These are phyloP conservation scores for Colletotrichum higginsianum DNA, from an alignment of 2,329 filamentous ascomycete genomes.

Conservation along the genomic window DNA sequence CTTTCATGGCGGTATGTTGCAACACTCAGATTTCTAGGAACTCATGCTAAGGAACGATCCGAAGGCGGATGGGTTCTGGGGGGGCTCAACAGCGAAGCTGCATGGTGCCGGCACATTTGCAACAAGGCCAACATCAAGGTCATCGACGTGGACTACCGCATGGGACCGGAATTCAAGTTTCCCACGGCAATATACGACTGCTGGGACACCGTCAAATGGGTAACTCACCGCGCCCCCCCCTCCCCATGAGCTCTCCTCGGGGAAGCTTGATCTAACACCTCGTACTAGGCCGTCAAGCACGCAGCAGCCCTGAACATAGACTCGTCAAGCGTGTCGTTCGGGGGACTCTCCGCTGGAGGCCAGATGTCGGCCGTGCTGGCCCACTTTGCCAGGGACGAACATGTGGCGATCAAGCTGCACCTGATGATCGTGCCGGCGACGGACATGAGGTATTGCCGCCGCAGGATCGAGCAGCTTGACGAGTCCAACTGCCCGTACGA, in stretches of 20 bases:
- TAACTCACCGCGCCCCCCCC: not conserved
- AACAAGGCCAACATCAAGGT: slow-evolving; percentile 47
- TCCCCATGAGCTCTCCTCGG: too few relatives aligned
- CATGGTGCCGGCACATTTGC: slow-evolving; percentile 49
- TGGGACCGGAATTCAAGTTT: slow-evolving; percentile 47
- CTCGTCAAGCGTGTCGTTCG: slow-evolving; percentile 45
- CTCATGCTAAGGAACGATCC: not conserved
- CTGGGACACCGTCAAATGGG: slow-evolving; percentile 51
- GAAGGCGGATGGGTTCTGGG: slow-evolving; percentile 48
- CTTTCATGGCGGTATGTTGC: slow-evolving; percentile 45
- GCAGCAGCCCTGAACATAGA: slow-evolving; percentile 41
- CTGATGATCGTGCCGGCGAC: slow-evolving; percentile 52
- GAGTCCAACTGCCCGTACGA: slow-evolving; percentile 45
- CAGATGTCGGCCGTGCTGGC: slow-evolving; percentile 52
- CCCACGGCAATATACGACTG: slow-evolving; percentile 47
- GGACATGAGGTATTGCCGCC: slow-evolving; percentile 51
- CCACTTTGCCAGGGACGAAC: slow-evolving; percentile 53
- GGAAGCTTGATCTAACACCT: not conserved
- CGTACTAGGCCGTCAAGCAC: slow-evolving; percentile 33
- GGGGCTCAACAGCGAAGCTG: slow-evolving; percentile 46
- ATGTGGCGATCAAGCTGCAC: slow-evolving; percentile 48
- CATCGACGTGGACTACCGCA: slow-evolving; percentile 49
- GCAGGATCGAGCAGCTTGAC: slow-evolving; percentile 40
- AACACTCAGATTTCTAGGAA: too few relatives aligned
- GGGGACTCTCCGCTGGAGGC: slow-evolving; percentile 46